Evolutionary conservation across 1,284 basidiomycete genomes (phyloP).

Genomic region (Hemileia vastatrix): DNA sequence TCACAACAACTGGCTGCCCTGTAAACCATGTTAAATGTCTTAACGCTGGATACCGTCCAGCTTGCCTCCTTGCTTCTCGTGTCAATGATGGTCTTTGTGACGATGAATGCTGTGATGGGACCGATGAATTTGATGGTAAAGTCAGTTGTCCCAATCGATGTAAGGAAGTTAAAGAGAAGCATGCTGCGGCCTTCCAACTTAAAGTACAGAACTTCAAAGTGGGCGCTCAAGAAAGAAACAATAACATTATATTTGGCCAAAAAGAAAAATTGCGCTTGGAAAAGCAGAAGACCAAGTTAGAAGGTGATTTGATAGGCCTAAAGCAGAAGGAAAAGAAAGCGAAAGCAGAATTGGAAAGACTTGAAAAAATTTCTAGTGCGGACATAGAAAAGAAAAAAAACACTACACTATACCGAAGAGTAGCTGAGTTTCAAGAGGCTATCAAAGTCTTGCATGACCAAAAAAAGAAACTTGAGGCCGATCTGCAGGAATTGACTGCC

Average conservation of each 20-base stretch:
- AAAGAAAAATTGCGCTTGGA: conserved; percentile 77
- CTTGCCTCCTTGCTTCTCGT: conserved; percentile 63
- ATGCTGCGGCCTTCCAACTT: conserved; percentile 58
- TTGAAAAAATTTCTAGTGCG: conserved; percentile 33
- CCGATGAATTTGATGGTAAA: conserved; percentile 67
- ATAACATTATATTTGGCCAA: conserved; percentile 73
- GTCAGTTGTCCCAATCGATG: conserved; percentile 67
- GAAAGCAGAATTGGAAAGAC: conserved; percentile 35
- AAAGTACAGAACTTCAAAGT: conserved; percentile 60
- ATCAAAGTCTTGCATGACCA: conserved; percentile 65
- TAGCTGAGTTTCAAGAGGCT: conserved; percentile 63
- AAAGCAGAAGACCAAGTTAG: conserved; percentile 51
- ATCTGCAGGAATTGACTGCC: conserved; percentile 67
- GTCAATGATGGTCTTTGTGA: conserved; percentile 96
- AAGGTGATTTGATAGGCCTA: conserved; percentile 48
- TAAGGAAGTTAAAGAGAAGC: conserved; percentile 61
- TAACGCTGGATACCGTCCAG: conserved; percentile 80
- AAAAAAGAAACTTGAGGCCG: conserved; percentile 61
- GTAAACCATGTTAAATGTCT: conserved; percentile 58
- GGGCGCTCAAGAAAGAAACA: conserved; percentile 78
- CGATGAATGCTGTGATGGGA: conserved; percentile 92
- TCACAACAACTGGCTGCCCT: conserved; percentile 14
- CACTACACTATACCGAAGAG: conserved; percentile 66
- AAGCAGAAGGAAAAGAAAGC: conserved; percentile 58
- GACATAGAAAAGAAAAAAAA: conserved; percentile 54